Percentiles rank a stretch among this genome's conserved stretches.
Conservation (phyloP, 306 rosid genomes). For the Corylus avellana region DNA sequence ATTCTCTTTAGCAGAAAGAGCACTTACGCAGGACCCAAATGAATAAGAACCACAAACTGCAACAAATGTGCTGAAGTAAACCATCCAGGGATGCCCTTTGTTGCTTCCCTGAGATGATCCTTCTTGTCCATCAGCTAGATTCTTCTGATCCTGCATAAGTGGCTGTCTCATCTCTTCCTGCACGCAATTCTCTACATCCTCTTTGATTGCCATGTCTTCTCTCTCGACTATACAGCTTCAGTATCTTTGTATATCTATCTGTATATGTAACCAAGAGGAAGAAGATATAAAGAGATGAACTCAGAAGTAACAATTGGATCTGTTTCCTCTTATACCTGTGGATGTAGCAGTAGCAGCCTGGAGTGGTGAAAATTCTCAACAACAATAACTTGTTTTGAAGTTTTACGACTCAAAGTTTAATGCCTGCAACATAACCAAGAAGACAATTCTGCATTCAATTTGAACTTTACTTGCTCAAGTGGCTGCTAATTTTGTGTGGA, state of each 20-base stretch:
- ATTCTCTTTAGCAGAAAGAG: not conserved
- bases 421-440: not conserved
- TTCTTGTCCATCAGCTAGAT: slow-evolving; percentile 16
- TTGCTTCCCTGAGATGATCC: slow-evolving; percentile 30
- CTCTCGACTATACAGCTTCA: slow-evolving; percentile 4
- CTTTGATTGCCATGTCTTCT: slow-evolving; percentile 54
- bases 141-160: slow-evolving; percentile 34
- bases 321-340: not conserved
- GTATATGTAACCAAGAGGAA: slow-evolving; percentile 2
- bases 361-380: not conserved
- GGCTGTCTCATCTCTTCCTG: slow-evolving; percentile 41
- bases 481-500: not conserved
- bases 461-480: slow-evolving; percentile 12
- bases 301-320: slow-evolving; percentile 15
- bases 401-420: not conserved
- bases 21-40: slow-evolving; percentile 83
- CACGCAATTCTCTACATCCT: slow-evolving; percentile 47
- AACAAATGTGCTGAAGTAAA: slow-evolving; percentile 71
- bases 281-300: slow-evolving; percentile 11
- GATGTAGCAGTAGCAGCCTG: not conserved
- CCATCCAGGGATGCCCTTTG: slow-evolving; percentile 74
- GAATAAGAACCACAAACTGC: slow-evolving; percentile 89
- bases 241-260: slow-evolving; percentile 5
- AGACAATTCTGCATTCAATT: not conserved
- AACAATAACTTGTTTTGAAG: not conserved